A percentile compares a stretch with the other conserved stretches of the same genome.
Conservation (phyloP, 2,329 filamentous ascomycete species). For the Arthrobotrys entomopaga region DNA sequence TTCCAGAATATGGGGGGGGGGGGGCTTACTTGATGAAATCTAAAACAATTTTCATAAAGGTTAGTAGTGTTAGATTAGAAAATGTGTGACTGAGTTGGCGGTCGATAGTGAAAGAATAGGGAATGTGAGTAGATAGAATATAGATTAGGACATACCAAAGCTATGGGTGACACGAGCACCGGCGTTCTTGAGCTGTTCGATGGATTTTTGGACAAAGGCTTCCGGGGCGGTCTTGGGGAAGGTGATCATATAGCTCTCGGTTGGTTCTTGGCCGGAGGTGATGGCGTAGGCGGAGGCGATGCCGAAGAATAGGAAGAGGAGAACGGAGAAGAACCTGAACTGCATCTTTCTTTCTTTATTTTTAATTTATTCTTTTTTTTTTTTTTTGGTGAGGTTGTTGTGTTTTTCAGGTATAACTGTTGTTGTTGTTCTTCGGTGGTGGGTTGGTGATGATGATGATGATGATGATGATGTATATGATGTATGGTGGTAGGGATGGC, state of each 20-base stretch:
- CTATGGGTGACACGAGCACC: constrained; percentile 34
- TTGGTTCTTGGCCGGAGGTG: constrained; percentile 14
- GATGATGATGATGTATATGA: too few species aligned
- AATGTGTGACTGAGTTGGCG: constrained; percentile 3
- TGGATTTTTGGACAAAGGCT: constrained; percentile 13
- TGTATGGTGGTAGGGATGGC: neutral
- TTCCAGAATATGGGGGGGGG: too few species aligned
- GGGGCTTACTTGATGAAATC: constrained; percentile 37
- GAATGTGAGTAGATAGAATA: too few species aligned
- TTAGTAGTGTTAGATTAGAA: too few species aligned
- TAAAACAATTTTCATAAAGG: constrained; percentile 4
- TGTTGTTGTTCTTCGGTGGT: neutral
- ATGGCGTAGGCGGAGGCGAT: constrained; percentile 25
- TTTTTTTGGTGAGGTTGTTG: neutral
- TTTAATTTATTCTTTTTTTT: neutral
- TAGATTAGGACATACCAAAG: constrained; percentile 32
- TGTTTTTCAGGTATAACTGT: neutral
- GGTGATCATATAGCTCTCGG: constrained; percentile 29
- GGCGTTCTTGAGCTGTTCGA: constrained; percentile 19
- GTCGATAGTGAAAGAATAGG: neutral
- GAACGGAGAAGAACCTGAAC: constrained; percentile 37
- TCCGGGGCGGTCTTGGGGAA: constrained; percentile 32
- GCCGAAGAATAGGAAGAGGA: constrained; percentile 30
- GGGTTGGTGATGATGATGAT: constrained; percentile 5
- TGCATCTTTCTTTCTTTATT: constrained; percentile 29